These are phyloP conservation scores for Aspergillus alliaceus DNA, from an alignment of 2,329 filamentous ascomycete species.

Conservation along the genomic window DNA sequence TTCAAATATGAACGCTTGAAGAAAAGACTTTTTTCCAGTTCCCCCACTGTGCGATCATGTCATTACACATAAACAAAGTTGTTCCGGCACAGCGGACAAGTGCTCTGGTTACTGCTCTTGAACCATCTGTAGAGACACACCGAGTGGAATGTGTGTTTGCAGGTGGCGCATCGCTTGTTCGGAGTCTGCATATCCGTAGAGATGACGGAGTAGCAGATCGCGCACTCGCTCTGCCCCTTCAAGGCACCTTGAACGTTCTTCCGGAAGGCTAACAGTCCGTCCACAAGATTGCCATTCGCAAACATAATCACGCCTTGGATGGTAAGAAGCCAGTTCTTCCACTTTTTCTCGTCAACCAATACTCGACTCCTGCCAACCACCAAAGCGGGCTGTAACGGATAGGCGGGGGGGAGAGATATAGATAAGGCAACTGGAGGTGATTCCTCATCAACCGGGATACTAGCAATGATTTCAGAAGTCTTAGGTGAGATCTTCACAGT, in stretches of 20 bases:
- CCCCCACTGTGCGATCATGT: no score
- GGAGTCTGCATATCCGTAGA: conserved; percentile 85
- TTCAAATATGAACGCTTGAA: no score
- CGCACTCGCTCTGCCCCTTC: conserved; percentile 91
- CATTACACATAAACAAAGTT: conserved; percentile 58
- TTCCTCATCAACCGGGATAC: conserved; percentile 85
- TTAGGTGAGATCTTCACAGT: conserved; percentile 69
- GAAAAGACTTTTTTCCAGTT: no score
- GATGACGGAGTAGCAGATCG: conserved; percentile 95
- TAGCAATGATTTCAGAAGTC: conserved; percentile 75
- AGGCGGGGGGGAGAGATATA: conserved; percentile 77
- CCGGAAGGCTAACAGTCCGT: conserved; percentile 81
- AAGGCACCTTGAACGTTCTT: conserved; percentile 84
- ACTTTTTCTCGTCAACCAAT: conserved; percentile 85
- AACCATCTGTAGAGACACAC: conserved; percentile 97
- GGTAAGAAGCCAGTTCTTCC: conserved; percentile 85
- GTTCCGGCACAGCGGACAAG: conserved; percentile 89
- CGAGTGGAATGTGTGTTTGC: conserved; percentile 90
- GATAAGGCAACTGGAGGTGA: conserved; percentile 77
- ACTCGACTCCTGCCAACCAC: conserved; percentile 80
- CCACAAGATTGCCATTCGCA: conserved; percentile 82
- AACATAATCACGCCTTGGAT: conserved; percentile 93
- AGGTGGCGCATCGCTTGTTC: conserved; percentile 87
- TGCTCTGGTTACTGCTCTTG: conserved; percentile 85
- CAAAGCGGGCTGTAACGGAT: conserved; percentile 75